These are phyloP conservation scores for Acidiella bohemica DNA, from an alignment of 495 filamentous ascomycete species.

Conservation along the genomic window DNA sequence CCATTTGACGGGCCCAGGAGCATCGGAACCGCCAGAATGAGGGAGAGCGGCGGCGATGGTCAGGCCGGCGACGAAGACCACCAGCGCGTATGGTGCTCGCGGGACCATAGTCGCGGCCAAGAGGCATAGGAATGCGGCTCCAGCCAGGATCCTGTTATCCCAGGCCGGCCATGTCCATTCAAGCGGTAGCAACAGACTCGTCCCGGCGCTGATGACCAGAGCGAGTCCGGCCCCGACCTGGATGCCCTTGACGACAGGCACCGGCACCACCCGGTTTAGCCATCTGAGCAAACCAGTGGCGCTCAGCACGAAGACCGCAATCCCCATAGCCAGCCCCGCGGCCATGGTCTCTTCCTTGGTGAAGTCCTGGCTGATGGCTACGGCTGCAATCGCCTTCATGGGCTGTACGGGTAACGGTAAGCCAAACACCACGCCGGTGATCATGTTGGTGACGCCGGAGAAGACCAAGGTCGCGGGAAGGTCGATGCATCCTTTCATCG, in stretches of 20 bases:
- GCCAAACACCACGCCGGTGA: conserved; percentile 69
- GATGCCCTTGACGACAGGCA: conserved; percentile 83
- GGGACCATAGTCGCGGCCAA: conserved; percentile 45
- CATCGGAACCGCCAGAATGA: not conserved
- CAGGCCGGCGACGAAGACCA: conserved; percentile 53
- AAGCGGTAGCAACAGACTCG: conserved; percentile 44
- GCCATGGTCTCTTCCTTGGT: conserved; percentile 55
- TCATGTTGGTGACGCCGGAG: conserved; percentile 71
- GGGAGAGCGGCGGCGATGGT: conserved; percentile 21
- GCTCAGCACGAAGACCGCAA: conserved; percentile 60
- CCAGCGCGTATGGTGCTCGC: conserved; percentile 60
- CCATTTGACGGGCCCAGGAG: conserved; percentile 9
- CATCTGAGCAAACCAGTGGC: conserved; percentile 58
- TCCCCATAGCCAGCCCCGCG: conserved; percentile 63
- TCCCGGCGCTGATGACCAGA: conserved; percentile 61
- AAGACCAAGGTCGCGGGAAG: conserved; percentile 77
- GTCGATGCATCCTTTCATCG: conserved; percentile 58
- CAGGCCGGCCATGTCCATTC: conserved; percentile 44
- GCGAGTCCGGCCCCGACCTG: conserved; percentile 81
- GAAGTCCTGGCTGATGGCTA: conserved; percentile 59
- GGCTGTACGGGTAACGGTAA: conserved; percentile 71
- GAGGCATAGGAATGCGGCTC: conserved; percentile 55
- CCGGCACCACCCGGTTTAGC: conserved; percentile 58
- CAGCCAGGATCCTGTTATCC: conserved; percentile 63
- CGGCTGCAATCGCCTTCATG: conserved; percentile 68